Evolutionary conservation across 208 protist species (phyloP).

Genomic region (Trypanosoma boissoni): DNA sequence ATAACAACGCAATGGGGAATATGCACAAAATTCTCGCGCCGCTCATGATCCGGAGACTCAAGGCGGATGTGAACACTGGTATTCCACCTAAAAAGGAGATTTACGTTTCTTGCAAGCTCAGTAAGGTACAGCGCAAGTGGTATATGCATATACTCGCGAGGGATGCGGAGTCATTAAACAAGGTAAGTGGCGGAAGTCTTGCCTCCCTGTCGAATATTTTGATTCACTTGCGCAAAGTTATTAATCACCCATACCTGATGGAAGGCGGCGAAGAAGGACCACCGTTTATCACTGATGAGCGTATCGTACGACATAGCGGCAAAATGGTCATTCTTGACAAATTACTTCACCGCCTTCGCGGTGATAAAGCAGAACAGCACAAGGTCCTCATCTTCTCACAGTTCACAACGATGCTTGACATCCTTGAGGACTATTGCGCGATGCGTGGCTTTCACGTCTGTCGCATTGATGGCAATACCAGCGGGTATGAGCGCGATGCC

Average conservation of each 20-base stretch:
- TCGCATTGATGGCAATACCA: constrained; percentile 91
- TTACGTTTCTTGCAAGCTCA: constrained; percentile 93
- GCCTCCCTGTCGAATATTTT: constrained; percentile 77
- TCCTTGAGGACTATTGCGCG: constrained; percentile 91
- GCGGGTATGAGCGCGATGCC: constrained; percentile 79
- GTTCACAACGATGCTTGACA: constrained; percentile 93
- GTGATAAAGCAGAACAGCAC: constrained; percentile 71
- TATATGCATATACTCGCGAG: constrained; percentile 95
- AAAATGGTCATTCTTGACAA: constrained; percentile 96
- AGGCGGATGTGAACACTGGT: constrained; percentile 94
- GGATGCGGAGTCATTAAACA: constrained; percentile 94
- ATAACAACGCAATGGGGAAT: constrained; percentile 75
- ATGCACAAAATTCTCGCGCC: constrained; percentile 93
- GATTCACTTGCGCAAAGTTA: constrained; percentile 92
- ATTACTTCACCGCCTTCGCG: constrained; percentile 79
- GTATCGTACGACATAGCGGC: constrained; percentile 86
- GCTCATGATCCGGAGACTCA: constrained; percentile 96
- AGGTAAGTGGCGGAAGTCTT: constrained; percentile 49
- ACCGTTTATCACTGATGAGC: constrained; percentile 89
- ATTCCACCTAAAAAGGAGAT: constrained; percentile 98
- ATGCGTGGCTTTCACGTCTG: constrained; percentile 79
- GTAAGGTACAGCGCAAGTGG: constrained; percentile 92
- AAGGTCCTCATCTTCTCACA: constrained; percentile 99
- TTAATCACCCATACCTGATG: constrained; percentile 97
- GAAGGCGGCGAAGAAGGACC: constrained; percentile 92